Evolutionary conservation across 2,329 filamentous ascomycete genomes (phyloP).

Genomic region (Cordyceps javanica): DNA sequence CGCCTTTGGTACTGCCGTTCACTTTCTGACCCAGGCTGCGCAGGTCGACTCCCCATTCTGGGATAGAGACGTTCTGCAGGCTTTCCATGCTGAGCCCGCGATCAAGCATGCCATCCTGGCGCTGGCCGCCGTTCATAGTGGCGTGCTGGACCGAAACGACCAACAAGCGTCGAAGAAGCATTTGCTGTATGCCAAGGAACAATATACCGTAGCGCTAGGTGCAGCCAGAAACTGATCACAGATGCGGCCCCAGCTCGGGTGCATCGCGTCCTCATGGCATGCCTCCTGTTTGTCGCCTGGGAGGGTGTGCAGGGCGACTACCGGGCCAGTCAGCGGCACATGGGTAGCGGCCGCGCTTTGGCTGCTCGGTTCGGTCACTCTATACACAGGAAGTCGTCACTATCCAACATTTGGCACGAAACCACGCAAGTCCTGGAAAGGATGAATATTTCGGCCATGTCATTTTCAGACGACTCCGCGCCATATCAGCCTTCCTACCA

Average conservation of each 20-base stretch:
- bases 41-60: slow-evolving; percentile 7
- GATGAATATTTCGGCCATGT: slow-evolving; percentile 5
- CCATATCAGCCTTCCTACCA: background rate
- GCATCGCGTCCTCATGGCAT: background rate
- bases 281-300: slow-evolving; percentile 2
- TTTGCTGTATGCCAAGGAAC: background rate
- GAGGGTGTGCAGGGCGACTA: slow-evolving; percentile 6
- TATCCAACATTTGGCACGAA: background rate
- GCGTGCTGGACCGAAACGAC: slow-evolving; percentile 3
- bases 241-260: background rate
- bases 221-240: background rate
- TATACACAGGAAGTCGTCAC: background rate
- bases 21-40: background rate
- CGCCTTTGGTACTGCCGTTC: background rate
- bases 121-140: background rate
- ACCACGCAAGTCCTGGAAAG: background rate
- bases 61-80: background rate
- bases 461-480: slow-evolving; percentile 6
- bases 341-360: background rate
- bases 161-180: background rate
- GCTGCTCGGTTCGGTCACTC: background rate
- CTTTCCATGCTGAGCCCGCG: slow-evolving; percentile 2
- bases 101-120: slow-evolving; percentile 1
- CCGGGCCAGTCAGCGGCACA: background rate
- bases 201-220: slow-evolving; percentile 1